Evolutionary conservation across 2,329 filamentous ascomycete species (phyloP).

Genomic region (Tolypocladium tundrense): DNA sequence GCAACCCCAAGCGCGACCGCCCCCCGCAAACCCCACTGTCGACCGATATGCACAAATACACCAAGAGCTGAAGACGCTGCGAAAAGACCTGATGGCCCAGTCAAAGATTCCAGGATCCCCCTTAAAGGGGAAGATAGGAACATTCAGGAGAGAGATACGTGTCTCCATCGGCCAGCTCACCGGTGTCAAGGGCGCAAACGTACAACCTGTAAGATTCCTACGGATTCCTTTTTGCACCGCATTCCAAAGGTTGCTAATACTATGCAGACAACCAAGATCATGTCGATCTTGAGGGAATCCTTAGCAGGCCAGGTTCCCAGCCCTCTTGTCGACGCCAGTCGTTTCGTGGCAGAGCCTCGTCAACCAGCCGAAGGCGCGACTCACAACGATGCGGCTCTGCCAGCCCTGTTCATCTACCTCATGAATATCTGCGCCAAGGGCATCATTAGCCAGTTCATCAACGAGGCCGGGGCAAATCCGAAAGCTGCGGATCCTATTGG

Average conservation of each 20-base stretch:
- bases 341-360: slow-evolving; percentile 38
- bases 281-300: slow-evolving; percentile 38
- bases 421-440: slow-evolving; percentile 68
- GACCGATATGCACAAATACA: slow-evolving; percentile 51
- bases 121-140: slow-evolving; percentile 57
- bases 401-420: slow-evolving; percentile 61
- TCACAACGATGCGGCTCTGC: slow-evolving; percentile 44
- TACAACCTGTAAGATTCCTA: slow-evolving; percentile 22
- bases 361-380: slow-evolving; percentile 37
- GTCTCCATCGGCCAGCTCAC: slow-evolving; percentile 67
- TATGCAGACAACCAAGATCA: slow-evolving; percentile 24
- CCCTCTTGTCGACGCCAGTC: slow-evolving; percentile 40
- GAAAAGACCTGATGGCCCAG: slow-evolving; percentile 52
- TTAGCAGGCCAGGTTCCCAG: slow-evolving; percentile 41
- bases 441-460: slow-evolving; percentile 59
- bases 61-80: slow-evolving; percentile 53
- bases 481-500: slow-evolving; percentile 68
- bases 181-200: slow-evolving; percentile 52
- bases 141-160: slow-evolving; percentile 61
- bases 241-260: slow-evolving; percentile 7
- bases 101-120: slow-evolving; percentile 32
- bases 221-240: background rate
- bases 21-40: slow-evolving; percentile 5
- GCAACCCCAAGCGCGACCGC: background rate
- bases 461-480: slow-evolving; percentile 53